Evolutionary conservation across 257 asterid species (phyloP), one percentile per base, ranked within the genome.

Genomic region (Cruciata laevipes): DNA sequence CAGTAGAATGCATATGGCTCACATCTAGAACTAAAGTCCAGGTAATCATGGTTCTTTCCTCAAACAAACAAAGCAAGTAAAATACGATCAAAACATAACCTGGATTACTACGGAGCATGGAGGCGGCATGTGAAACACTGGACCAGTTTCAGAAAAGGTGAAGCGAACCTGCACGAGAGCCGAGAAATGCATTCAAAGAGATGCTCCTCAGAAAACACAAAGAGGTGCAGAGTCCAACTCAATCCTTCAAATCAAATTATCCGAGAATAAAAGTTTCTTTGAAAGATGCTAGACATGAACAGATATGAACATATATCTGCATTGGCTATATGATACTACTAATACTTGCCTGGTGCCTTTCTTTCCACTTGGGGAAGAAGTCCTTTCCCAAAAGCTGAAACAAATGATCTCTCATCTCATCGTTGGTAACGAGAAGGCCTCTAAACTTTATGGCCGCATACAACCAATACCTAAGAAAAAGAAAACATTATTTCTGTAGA

Each of bases 351-450:
- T 89, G 96, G 79, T 89, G 97, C 75, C 95, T 81, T 79, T 91
- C 98, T 77, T 92, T 92, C 97, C 98, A 92, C 75, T 78, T 87
- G 16, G 96, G 97, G 70, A 92, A 92, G 71, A 87, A 79, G 68
- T 87, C 92, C 79, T 87, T 87, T 76, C 98, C 97, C 82, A 92
- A 77, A 64, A 92, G 87, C 71, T 89, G 89, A 78, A 92, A 89
- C 51, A 92, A 79, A 76, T 92, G 98, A 60, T 89, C 97, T 77
- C 98, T 86, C 97, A 89, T 92, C 80, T 92, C 97, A 63, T 89
- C 98, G 33, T 92, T 92, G 31, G 98, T 92, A 77, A 87, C 93
- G 12, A 89, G 33, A 70, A 89, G 86, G 76, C 89, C 72, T 74
- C 70, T 83, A 73, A 76, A 86, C 69, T 86, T 92, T 81, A 87